These are phyloP conservation scores for Aaosphaeria pasadenensis DNA, from an alignment of 2,329 filamentous ascomycete species.

Conservation along the genomic window DNA sequence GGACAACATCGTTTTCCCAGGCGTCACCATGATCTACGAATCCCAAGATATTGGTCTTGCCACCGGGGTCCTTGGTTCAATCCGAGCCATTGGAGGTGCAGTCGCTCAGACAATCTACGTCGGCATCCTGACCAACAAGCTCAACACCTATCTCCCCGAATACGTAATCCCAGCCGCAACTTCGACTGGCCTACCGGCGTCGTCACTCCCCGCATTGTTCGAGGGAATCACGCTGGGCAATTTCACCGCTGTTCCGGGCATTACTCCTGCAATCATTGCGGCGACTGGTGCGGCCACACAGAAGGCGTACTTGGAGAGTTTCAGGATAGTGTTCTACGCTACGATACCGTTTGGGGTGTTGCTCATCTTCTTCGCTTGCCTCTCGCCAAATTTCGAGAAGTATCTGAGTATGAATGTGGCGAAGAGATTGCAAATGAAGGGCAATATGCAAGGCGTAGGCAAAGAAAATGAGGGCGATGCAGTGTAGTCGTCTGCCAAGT, in stretches of 20 bases:
- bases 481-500: constrained; percentile 4
- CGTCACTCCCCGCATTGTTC: constrained; percentile 18
- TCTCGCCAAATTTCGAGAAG: constrained; percentile 22
- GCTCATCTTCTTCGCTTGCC: constrained; percentile 13
- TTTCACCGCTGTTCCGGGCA: constrained; percentile 17
- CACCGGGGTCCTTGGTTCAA: constrained; percentile 44
- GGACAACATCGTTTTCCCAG: constrained; percentile 32
- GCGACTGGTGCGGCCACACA: constrained; percentile 8
- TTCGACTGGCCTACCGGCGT: constrained; percentile 15
- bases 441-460: constrained; percentile 12
- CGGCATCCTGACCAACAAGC: constrained; percentile 23
- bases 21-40: constrained; percentile 46
- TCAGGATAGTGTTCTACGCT: constrained; percentile 20
- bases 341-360: constrained; percentile 23
- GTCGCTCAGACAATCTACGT: constrained; percentile 24
- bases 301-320: constrained; percentile 17
- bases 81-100: constrained; percentile 36
- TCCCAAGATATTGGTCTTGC: constrained; percentile 48
- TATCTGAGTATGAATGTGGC: constrained; percentile 22
- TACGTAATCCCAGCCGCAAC: constrained; percentile 20
- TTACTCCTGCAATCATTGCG: constrained; percentile 17
- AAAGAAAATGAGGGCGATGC: constrained; percentile 16
- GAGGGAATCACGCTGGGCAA: constrained; percentile 16
- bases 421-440: constrained; percentile 17
- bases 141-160: constrained; percentile 12